These are phyloP conservation scores for Daldinia eschscholtzii DNA, from an alignment of 2,329 filamentous ascomycete genomes.

Conservation along the genomic window DNA sequence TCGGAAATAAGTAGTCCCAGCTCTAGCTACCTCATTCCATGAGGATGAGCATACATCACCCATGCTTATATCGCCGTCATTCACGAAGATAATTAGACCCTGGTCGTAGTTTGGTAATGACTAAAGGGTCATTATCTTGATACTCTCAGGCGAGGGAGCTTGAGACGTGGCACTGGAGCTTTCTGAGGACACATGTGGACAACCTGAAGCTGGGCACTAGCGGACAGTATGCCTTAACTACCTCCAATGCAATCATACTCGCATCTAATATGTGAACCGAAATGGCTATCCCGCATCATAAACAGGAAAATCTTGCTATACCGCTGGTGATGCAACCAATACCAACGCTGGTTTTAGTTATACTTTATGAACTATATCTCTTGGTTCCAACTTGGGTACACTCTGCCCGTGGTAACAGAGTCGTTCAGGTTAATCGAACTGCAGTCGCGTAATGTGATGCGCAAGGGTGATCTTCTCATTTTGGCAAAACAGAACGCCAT, in stretches of 20 bases:
- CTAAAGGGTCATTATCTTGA: constrained; percentile 18
- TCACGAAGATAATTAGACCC: not conserved
- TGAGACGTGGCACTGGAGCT: constrained; percentile 2
- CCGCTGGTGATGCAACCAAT: constrained; percentile 24
- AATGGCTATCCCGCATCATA: constrained; percentile 20
- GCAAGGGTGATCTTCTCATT: constrained; percentile 25
- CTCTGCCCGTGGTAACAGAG: constrained; percentile 20
- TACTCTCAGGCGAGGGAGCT: constrained; percentile 11
- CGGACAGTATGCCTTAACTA: not conserved
- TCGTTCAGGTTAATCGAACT: constrained; percentile 17
- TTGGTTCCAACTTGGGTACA: constrained; percentile 25
- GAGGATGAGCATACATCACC: not conserved
- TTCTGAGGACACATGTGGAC: constrained; percentile 21
- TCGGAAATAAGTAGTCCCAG: not conserved
- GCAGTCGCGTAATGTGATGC: constrained; percentile 22
- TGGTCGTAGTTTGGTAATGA: constrained; percentile 16
- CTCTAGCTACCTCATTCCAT: not conserved
- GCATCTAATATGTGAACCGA: constrained; percentile 20
- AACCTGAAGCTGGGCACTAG: constrained; percentile 11
- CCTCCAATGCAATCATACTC: not conserved
- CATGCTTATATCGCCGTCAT: not conserved
- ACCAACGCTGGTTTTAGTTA: constrained; percentile 15
- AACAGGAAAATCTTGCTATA: constrained; percentile 23
- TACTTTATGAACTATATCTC: constrained; percentile 26
- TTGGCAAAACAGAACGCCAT: constrained; percentile 21